A percentile compares a stretch with the other conserved stretches of the same genome.
phyloP scores from a whole-genome alignment of 768 basidiomycete species.

The Exidia glandulosa region DNA sequence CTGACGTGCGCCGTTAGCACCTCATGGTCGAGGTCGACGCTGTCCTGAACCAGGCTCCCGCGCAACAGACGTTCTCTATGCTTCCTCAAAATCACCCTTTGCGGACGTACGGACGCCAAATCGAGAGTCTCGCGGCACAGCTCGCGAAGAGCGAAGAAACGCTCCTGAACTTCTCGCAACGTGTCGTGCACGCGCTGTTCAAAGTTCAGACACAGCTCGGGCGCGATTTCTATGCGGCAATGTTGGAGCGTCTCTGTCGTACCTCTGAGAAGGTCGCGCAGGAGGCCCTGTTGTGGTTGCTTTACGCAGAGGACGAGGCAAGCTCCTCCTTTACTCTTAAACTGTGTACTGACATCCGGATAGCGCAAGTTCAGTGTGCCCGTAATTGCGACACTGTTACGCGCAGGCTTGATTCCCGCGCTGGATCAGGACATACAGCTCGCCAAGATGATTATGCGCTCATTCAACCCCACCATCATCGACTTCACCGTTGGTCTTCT shows the following conservation, averaged over 20 bases:
- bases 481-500: constrained; percentile 77
- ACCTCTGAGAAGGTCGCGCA: constrained; percentile 73
- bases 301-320: constrained; percentile 95
- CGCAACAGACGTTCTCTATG: constrained; percentile 47
- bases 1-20: constrained; percentile 20
- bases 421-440: constrained; percentile 81
- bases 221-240: constrained; percentile 83
- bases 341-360: constrained; percentile 7
- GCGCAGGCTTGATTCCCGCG: constrained; percentile 68
- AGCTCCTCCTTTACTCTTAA: constrained; percentile 14
- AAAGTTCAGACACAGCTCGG: constrained; percentile 79
- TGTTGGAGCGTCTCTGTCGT: constrained; percentile 82
- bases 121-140: constrained; percentile 71
- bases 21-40: constrained; percentile 65
- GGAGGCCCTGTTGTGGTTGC: constrained; percentile 92
- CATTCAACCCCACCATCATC: constrained; percentile 65
- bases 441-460: constrained; percentile 70
- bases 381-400: constrained; percentile 81
- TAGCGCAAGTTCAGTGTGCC: constrained; percentile 95
- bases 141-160: constrained; percentile 75
- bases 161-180: constrained; percentile 87
- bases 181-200: constrained; percentile 90
- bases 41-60: constrained; percentile 61
- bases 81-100: constrained; percentile 80
- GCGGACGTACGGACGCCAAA: constrained; percentile 71